These are phyloP conservation scores for Apophysomyces variabilis DNA, from an alignment of 371 early-diverging fungal genomes.

Conservation along the genomic window DNA sequence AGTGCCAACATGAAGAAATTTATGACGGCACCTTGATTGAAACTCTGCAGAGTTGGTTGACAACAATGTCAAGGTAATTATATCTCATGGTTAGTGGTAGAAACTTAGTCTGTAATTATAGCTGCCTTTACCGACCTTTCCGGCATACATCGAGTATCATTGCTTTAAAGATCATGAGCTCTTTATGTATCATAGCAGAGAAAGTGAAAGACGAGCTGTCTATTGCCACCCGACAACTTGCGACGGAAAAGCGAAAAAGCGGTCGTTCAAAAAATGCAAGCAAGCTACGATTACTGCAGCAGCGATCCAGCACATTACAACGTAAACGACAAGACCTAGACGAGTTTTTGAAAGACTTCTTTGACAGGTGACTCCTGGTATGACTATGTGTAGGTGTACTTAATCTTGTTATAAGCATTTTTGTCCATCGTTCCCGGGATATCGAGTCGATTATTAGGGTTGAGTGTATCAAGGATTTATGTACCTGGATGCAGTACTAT, in stretches of 20 bases:
- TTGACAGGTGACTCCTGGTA: slow-evolving; percentile 52
- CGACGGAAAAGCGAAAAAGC: slow-evolving; percentile 32
- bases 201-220: slow-evolving; percentile 59
- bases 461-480: slow-evolving; percentile 82
- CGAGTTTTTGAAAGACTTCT: slow-evolving; percentile 62
- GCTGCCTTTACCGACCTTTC: slow-evolving; percentile 85
- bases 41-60: slow-evolving; percentile 58
- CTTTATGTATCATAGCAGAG: slow-evolving; percentile 68
- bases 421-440: slow-evolving; percentile 90
- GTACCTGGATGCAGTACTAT: slow-evolving; percentile 74
- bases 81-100: neutral
- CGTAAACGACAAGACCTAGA: slow-evolving; percentile 40
- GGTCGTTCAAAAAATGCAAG: slow-evolving; percentile 19
- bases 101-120: slow-evolving; percentile 23
- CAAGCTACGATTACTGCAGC: slow-evolving; percentile 24
- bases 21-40: slow-evolving; percentile 65
- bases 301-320: slow-evolving; percentile 20
- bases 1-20: slow-evolving; percentile 64
- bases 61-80: slow-evolving; percentile 57
- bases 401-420: slow-evolving; percentile 58
- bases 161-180: slow-evolving; percentile 63
- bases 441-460: slow-evolving; percentile 82
- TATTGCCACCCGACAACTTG: slow-evolving; percentile 68
- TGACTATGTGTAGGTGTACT: neutral
- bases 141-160: slow-evolving; percentile 85